These are phyloP conservation scores for Cardamine chenopodiifolia DNA, from an alignment of 345 rosid genomes.

Conservation along the genomic window DNA sequence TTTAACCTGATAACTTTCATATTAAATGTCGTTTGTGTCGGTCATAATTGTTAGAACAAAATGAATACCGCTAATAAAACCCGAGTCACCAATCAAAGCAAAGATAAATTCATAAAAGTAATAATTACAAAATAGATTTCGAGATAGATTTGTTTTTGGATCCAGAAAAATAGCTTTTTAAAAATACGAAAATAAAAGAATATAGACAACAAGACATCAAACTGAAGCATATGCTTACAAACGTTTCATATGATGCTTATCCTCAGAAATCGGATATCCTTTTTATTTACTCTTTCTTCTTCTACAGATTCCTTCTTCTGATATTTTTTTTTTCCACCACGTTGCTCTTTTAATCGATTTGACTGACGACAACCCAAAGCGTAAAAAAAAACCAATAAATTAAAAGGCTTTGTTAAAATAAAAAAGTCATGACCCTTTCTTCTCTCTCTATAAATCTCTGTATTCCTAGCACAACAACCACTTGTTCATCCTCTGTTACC, in stretches of 20 bases:
- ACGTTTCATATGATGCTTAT: constrained; percentile 22
- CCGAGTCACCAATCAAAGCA: too few species aligned
- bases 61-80: not conserved
- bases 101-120: too few species aligned
- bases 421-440: constrained; percentile 40
- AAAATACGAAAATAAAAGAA: not conserved
- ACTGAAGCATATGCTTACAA: constrained; percentile 31
- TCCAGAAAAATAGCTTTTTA: too few species aligned
- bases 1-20: not conserved
- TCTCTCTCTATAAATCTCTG: constrained; percentile 61
- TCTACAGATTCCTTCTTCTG: constrained; percentile 20
- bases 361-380: constrained; percentile 24
- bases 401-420: not conserved
- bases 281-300: constrained; percentile 18
- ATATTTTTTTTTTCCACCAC: not conserved
- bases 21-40: not conserved
- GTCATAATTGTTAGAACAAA: not conserved
- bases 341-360: constrained; percentile 33
- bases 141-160: too few species aligned
- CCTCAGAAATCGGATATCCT: constrained; percentile 29
- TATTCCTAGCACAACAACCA: constrained; percentile 32
- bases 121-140: too few species aligned
- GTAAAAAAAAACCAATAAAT: not conserved
- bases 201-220: not conserved
- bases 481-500: constrained; percentile 30